These are phyloP conservation scores for Debaryomyces sp. DNA, from an alignment of 1,139 yeast genomes.

Conservation along the genomic window DNA sequence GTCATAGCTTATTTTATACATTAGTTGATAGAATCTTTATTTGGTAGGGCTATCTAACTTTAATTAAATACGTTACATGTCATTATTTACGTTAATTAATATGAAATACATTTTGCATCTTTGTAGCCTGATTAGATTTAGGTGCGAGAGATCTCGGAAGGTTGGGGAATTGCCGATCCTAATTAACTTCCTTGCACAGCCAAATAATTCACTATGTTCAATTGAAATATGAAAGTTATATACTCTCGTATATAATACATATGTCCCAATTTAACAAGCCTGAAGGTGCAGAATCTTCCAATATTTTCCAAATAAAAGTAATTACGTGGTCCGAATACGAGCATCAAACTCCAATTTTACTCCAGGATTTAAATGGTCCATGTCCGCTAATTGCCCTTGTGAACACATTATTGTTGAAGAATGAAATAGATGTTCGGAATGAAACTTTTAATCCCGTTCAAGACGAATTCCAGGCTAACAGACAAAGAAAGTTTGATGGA, in stretches of 20 bases:
- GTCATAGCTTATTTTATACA: neutral
- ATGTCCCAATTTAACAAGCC: neutral
- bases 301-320: conserved; percentile 24
- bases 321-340: conserved; percentile 37
- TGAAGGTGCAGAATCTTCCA: neutral
- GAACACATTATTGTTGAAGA: conserved; percentile 62
- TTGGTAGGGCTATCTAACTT: neutral
- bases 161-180: neutral
- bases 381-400: conserved; percentile 85
- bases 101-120: neutral
- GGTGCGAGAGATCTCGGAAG: neutral
- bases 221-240: neutral
- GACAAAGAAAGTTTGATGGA: conserved; percentile 12
- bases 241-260: neutral
- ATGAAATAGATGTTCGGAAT: conserved; percentile 30
- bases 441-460: conserved; percentile 13
- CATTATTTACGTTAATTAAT: neutral
- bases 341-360: conserved; percentile 56
- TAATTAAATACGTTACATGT: neutral
- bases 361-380: conserved; percentile 86
- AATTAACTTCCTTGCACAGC: neutral
- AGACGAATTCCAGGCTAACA: conserved; percentile 4
- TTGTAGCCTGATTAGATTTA: neutral
- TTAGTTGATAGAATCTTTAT: neutral
- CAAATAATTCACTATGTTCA: neutral